phyloP scores from a whole-genome alignment of 345 rosid genomes.

The Lumnitzera littorea region DNA sequence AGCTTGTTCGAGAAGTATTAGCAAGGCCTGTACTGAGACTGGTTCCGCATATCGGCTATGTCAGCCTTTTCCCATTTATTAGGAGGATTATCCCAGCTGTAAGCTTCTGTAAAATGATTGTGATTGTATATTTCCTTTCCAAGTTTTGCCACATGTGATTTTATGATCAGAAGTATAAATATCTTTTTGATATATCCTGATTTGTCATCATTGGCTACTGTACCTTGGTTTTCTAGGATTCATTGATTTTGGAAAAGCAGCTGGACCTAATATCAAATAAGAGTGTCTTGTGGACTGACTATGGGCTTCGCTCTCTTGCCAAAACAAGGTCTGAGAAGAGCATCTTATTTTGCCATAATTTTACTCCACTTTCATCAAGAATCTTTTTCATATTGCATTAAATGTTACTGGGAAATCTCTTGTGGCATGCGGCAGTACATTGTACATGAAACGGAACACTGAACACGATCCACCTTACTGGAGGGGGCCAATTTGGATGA shows the following conservation, averaged over 20 bases:
- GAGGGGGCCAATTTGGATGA: constrained; percentile 97
- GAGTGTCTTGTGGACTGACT: constrained; percentile 69
- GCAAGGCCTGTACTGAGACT: constrained; percentile 59
- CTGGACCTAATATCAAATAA: constrained; percentile 72
- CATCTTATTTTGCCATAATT: not conserved
- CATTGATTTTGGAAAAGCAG: constrained; percentile 77
- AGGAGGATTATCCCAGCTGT: constrained; percentile 75
- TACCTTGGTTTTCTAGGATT: constrained; percentile 36
- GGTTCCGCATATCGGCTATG: constrained; percentile 90
- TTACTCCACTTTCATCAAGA: too few species aligned
- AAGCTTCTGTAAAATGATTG: constrained; percentile 26
- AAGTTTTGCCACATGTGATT: not conserved
- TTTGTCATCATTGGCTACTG: too few species aligned
- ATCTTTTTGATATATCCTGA: too few species aligned
- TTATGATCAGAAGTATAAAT: too few species aligned
- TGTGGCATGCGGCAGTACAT: constrained; percentile 35
- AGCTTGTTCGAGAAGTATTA: constrained; percentile 71
- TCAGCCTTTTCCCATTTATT: constrained; percentile 93
- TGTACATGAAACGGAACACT: constrained; percentile 87
- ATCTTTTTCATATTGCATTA: too few species aligned
- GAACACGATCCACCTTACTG: constrained; percentile 92
- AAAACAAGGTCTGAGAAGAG: constrained; percentile 53
- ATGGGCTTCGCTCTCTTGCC: constrained; percentile 90
- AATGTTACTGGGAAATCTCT: not conserved
- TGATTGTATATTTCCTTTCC: not conserved